A percentile compares a stretch with the other conserved stretches of the same genome.
Evolutionary conservation across 2,329 filamentous ascomycete genomes (phyloP).

Genomic region (Calonectria montana): DNA sequence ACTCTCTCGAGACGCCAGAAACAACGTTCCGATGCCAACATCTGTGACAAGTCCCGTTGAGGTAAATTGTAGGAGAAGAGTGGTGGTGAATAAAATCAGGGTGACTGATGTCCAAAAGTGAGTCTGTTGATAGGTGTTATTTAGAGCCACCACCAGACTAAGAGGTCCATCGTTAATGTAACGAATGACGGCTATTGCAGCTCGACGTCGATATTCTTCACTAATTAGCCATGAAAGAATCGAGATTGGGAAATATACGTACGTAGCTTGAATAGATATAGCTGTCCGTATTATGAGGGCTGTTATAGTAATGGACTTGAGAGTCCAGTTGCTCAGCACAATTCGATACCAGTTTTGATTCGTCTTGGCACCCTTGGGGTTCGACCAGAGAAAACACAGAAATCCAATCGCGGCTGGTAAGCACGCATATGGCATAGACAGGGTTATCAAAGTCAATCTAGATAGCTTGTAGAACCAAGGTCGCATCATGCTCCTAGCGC

Average conservation of each 20-base stretch:
- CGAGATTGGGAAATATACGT: neutral
- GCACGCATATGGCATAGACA: neutral
- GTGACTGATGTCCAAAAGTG: neutral
- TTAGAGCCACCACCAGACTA: neutral
- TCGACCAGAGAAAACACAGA: constrained; percentile 4
- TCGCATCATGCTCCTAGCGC: neutral
- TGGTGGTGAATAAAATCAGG: neutral
- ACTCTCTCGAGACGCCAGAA: neutral
- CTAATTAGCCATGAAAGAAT: neutral
- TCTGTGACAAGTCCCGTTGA: constrained; percentile 6
- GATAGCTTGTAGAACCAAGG: constrained; percentile 1
- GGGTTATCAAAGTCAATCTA: neutral
- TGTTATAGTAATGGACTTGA: constrained; percentile 8
- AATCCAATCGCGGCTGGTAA: neutral
- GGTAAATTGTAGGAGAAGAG: neutral
- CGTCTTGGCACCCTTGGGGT: neutral
- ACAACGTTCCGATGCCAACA: neutral
- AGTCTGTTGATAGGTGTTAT: neutral
- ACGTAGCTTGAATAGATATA: constrained; percentile 2
- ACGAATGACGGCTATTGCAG: neutral
- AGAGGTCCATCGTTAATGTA: constrained; percentile 12
- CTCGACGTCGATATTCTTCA: constrained; percentile 8
- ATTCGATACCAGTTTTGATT: neutral
- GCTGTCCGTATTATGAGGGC: neutral
- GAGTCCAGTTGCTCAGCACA: neutral